These are phyloP conservation scores for Solanum lycopersicoides DNA, from an alignment of 257 asterid species.

Conservation along the genomic window DNA sequence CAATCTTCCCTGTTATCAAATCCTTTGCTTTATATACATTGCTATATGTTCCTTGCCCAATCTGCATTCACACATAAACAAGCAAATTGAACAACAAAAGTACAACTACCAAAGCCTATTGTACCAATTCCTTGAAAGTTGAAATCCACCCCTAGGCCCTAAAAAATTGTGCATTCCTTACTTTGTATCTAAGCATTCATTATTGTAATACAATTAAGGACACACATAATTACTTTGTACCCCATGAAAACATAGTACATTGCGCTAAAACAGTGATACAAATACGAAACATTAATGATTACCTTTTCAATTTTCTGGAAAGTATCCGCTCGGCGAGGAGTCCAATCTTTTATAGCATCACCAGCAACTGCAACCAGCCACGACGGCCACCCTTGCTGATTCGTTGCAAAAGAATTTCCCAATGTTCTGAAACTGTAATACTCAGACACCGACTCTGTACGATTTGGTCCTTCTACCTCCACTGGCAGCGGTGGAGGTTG, in stretches of 20 bases:
- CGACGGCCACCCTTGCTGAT: slow-evolving; percentile 64
- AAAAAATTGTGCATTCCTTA: neutral
- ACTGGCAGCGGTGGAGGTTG: neutral
- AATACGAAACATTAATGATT: neutral
- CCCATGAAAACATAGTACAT: neutral
- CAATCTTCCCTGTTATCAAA: slow-evolving; percentile 74
- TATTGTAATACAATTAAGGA: neutral
- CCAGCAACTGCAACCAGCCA: slow-evolving; percentile 84
- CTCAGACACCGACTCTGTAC: neutral
- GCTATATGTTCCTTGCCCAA: slow-evolving; percentile 96
- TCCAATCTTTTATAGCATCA: slow-evolving; percentile 66
- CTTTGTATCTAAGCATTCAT: neutral
- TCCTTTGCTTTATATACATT: slow-evolving; percentile 88
- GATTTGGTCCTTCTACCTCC: neutral
- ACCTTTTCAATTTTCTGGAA: slow-evolving; percentile 88
- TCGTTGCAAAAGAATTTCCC: neutral
- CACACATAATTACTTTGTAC: neutral
- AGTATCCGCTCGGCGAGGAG: slow-evolving; percentile 79
- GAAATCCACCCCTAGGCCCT: neutral
- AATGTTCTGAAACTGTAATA: neutral
- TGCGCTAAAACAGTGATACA: neutral
- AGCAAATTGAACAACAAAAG: neutral
- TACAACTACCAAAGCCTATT: neutral
- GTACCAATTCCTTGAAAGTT: neutral
- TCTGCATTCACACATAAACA: slow-evolving; percentile 25